Evolutionary conservation across 2,329 filamentous ascomycete genomes (phyloP), one percentile per base, ranked within the genome.

Genomic region (Trichoderma sp.): DNA sequence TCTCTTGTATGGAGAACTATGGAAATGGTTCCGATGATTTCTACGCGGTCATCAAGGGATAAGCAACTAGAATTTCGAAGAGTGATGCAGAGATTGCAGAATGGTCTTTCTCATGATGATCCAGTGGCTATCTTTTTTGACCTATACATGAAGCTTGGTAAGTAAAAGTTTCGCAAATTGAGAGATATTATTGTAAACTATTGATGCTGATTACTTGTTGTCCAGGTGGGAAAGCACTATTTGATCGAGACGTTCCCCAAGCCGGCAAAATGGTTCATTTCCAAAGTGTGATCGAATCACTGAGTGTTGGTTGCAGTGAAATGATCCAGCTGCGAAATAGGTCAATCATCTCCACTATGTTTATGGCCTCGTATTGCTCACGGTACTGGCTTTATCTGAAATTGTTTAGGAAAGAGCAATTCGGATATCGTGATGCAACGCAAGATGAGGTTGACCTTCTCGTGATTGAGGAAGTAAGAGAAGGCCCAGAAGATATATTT

Each of bases 141-240:
- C 9, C 4, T 63, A 28, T 43, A 28, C 60, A 11, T 15, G 6
- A 63, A 63, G 21, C 60, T 63, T 18, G 34, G 60, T 63, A 63
- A 63, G 34, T 9, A 7, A 28, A 36, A 47, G 39, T 18, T 18
- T 47, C 39, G 36, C 30, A 18, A 15, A 11, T 21, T 34, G 12
- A 32, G 18, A 24, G 18, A 34, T 7, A 15, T 14, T 6, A 11
- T 61, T n/a, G n/a, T 4, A 11, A 61, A 32, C 8, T 36, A 36
- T 2, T 1, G 4, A 24, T 36, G 3, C n/a, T 34, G 11, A 34
- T 34, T 1, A 15, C 9, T 61, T 26, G 30, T 0, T 26, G 18
- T 12, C 18, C n/a, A 63, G 60, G 21, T 1, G 2, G 15, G 0
- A 43, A 18, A 7, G 0, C 8, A 11, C 0, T 28, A 0, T 2